A percentile compares a stretch with the other conserved stretches of the same genome.
phyloP scores from a whole-genome alignment of 805 yeast species.

The Metschnikowia cerradonensis region DNA sequence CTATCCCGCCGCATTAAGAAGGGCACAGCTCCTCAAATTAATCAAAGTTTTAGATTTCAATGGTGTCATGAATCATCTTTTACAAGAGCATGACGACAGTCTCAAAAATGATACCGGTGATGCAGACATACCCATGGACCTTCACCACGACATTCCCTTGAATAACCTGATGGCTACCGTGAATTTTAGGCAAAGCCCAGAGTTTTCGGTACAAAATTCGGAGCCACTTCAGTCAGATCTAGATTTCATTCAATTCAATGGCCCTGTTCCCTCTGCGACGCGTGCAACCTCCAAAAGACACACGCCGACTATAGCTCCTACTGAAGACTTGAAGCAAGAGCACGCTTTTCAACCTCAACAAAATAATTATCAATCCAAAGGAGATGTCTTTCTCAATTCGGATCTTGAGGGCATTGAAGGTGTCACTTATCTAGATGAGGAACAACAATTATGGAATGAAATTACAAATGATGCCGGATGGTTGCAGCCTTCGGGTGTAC shows the following conservation, averaged over 20 bases:
- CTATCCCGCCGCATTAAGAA: conserved; percentile 71
- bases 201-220: conserved; percentile 9
- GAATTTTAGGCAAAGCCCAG: conserved; percentile 12
- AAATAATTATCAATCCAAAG: conserved; percentile 8
- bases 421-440: conserved; percentile 38
- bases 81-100: conserved; percentile 56
- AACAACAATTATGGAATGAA: conserved; percentile 67
- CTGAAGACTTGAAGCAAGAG: conserved; percentile 20
- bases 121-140: conserved; percentile 11
- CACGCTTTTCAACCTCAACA: conserved; percentile 4
- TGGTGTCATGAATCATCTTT: conserved; percentile 55
- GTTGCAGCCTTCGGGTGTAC: conserved; percentile 38
- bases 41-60: conserved; percentile 65
- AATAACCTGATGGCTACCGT: conserved; percentile 3
- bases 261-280: conserved; percentile 19
- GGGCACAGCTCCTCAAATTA: conserved; percentile 66
- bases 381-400: conserved; percentile 32
- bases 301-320: conserved; percentile 17
- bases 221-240: conserved; percentile 21
- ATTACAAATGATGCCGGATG: conserved; percentile 75
- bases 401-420: conserved; percentile 44
- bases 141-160: conserved; percentile 5
- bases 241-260: conserved; percentile 24
- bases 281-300: conserved; percentile 17
- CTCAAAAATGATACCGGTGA: background rate